Base-by-base conservation (phyloP, 2,329 filamentous ascomycete species). In the Aotearoamyces nothofagi region DNA sequence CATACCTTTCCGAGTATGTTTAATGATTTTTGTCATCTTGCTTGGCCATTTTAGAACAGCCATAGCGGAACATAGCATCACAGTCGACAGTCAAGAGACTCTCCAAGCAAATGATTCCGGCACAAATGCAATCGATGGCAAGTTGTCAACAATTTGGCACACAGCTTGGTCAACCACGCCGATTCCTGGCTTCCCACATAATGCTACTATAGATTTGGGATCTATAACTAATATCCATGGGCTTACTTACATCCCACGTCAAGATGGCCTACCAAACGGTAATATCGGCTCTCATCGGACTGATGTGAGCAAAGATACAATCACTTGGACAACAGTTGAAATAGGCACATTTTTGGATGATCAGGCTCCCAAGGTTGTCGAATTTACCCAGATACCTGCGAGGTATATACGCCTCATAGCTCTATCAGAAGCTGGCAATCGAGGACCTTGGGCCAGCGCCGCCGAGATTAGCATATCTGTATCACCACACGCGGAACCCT, bases 241-340 rank as follows among this genome's bases (percentile, higher is more conserved):
- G 14, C 33, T 55, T 19, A 41, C 35, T 17, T 48, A 51, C 16
- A 36, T 43, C 12, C 52, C 47, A 6, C 44, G 50, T 8, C 50
- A 52, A 27, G 48, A 50, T 30, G 40, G 40, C 13, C 39, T 22
- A n/a, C 33, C 19, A 3, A 53, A 54, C 32, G 50, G 52, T 6
- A 49, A 47, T 14, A 52, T 54, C 26, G 52, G 52, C 10, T 34
- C 42, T n/a, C 49, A 54, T 31, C 42, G 16, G 5, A 43, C 53
- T 22, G 39, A 50, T 29, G 22, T 47, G 19, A 52, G 49, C 24
- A 38, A 33, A 7, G 48, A 54, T 29, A 44, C 41, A 11, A 33
- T 33, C 5, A 49, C 36, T 25, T 54, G 43, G 42, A 30, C 35
- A 9, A 36, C 36, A 2, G 39, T 46, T n/a, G 50, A 42, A 5